These are phyloP conservation scores for Keqinozyma sinolaborantium DNA, from an alignment of 1,139 yeast genomes.

Conservation along the genomic window DNA sequence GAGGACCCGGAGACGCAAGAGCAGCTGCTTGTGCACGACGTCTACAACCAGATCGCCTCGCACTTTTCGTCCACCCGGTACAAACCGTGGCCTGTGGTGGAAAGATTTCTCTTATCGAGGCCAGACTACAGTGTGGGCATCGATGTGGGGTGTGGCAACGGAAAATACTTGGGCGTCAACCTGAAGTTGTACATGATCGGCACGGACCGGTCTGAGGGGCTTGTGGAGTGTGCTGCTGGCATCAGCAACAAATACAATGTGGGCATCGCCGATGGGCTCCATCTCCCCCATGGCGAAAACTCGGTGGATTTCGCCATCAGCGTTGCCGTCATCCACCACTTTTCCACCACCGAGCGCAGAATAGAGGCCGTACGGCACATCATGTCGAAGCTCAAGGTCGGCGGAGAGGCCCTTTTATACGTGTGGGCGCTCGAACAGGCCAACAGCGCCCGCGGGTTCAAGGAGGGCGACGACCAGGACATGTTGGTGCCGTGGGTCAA, in stretches of 20 bases:
- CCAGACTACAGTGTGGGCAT: slow-evolving; percentile 41
- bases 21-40: slow-evolving; percentile 77
- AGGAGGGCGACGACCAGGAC: slow-evolving; percentile 89
- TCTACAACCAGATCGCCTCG: slow-evolving; percentile 85
- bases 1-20: slow-evolving; percentile 58
- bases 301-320: slow-evolving; percentile 88
- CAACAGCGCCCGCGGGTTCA: slow-evolving; percentile 79
- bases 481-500: slow-evolving; percentile 92
- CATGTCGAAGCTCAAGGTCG: slow-evolving; percentile 50
- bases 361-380: slow-evolving; percentile 70
- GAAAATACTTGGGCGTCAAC: slow-evolving; percentile 80
- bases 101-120: slow-evolving; percentile 49
- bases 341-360: slow-evolving; percentile 80
- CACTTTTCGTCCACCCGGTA: slow-evolving; percentile 93
- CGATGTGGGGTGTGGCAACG: slow-evolving; percentile 96
- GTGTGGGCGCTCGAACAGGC: slow-evolving; percentile 98
- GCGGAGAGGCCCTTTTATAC: slow-evolving; percentile 75
- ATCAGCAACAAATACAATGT: slow-evolving; percentile 36
- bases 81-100: slow-evolving; percentile 98
- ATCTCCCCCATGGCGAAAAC: slow-evolving; percentile 58
- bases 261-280: slow-evolving; percentile 73
- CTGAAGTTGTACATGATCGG: slow-evolving; percentile 68
- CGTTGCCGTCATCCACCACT: slow-evolving; percentile 95
- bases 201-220: slow-evolving; percentile 78
- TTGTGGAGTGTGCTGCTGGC: slow-evolving; percentile 65